These are phyloP conservation scores for Penicillium atrosanguineum DNA, from an alignment of 495 filamentous ascomycete species.

Conservation along the genomic window DNA sequence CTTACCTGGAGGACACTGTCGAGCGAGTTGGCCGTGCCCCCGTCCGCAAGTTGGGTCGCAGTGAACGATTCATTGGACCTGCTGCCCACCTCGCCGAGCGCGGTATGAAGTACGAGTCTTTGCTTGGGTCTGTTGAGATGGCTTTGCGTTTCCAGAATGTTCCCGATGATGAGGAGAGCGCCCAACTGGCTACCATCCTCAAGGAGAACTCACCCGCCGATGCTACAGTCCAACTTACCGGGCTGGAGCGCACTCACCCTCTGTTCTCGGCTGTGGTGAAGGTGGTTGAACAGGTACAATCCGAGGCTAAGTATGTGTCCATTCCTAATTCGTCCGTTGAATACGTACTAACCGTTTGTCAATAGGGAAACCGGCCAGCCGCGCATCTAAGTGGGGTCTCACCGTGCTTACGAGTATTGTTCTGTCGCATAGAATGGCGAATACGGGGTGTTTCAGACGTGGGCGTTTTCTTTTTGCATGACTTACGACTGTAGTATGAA, in stretches of 20 bases:
- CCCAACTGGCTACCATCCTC: slow-evolving; percentile 78
- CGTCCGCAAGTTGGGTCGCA: slow-evolving; percentile 83
- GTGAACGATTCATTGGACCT: slow-evolving; percentile 94
- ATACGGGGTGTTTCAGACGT: slow-evolving; percentile 21
- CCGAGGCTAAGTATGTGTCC: slow-evolving; percentile 38
- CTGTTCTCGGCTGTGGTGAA: slow-evolving; percentile 69
- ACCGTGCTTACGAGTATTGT: slow-evolving; percentile 2
- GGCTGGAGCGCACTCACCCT: slow-evolving; percentile 67
- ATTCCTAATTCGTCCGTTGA: neutral
- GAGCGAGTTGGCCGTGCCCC: slow-evolving; percentile 96
- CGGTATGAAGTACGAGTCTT: slow-evolving; percentile 63
- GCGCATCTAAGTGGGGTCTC: slow-evolving; percentile 17
- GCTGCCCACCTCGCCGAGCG: slow-evolving; percentile 79
- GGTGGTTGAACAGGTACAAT: slow-evolving; percentile 76
- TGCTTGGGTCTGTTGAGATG: slow-evolving; percentile 78
- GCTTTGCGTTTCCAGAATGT: slow-evolving; percentile 92
- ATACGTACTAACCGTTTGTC: slow-evolving; percentile 6
- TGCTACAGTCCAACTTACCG: slow-evolving; percentile 72
- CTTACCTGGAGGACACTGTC: slow-evolving; percentile 86
- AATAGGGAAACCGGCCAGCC: slow-evolving; percentile 29
- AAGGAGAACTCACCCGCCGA: slow-evolving; percentile 61
- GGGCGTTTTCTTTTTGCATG: slow-evolving; percentile 5
- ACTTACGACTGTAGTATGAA: slow-evolving; percentile 17
- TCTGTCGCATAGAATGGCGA: slow-evolving; percentile 34
- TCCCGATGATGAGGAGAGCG: slow-evolving; percentile 81